phyloP scores from a whole-genome alignment of 2,329 filamentous ascomycete species.

The Botryosphaeria agaves region DNA sequence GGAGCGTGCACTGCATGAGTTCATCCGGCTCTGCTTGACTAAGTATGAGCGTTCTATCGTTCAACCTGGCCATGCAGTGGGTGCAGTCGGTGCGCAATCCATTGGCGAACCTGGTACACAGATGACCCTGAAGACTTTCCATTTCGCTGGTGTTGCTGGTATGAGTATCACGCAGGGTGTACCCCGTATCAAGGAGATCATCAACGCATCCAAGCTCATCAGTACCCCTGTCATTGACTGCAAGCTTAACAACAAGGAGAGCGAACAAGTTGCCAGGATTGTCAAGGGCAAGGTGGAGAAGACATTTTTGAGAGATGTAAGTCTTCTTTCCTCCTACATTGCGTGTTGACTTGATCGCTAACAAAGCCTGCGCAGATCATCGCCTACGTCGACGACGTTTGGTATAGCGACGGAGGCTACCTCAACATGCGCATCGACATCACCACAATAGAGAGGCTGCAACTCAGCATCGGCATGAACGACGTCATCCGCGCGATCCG shows the following conservation, averaged over 20 bases:
- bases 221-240: slow-evolving; percentile 90
- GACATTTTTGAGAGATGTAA: slow-evolving; percentile 67
- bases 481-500: slow-evolving; percentile 66
- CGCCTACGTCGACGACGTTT: slow-evolving; percentile 70
- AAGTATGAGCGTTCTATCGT: slow-evolving; percentile 88
- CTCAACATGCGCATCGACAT: slow-evolving; percentile 71
- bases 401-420: slow-evolving; percentile 59
- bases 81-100: slow-evolving; percentile 89
- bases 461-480: slow-evolving; percentile 56
- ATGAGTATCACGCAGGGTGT: slow-evolving; percentile 99
- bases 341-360: slow-evolving; percentile 1
- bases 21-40: slow-evolving; percentile 65
- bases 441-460: slow-evolving; percentile 60
- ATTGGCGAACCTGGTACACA: slow-evolving; percentile 97
- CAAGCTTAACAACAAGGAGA: slow-evolving; percentile 56
- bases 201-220: slow-evolving; percentile 90
- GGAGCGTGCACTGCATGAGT: slow-evolving; percentile 50
- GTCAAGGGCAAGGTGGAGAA: slow-evolving; percentile 93
- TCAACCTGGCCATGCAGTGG: slow-evolving; percentile 89
- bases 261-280: slow-evolving; percentile 66
- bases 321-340: slow-evolving; percentile 2
- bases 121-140: slow-evolving; percentile 98
- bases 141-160: slow-evolving; percentile 97
- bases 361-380: slow-evolving; percentile 31
- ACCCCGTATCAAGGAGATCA: slow-evolving; percentile 99